A percentile compares a stretch with the other conserved stretches of the same genome.
phyloP scores from a whole-genome alignment of 768 basidiomycete species.

The Macrocybe gigantea region DNA sequence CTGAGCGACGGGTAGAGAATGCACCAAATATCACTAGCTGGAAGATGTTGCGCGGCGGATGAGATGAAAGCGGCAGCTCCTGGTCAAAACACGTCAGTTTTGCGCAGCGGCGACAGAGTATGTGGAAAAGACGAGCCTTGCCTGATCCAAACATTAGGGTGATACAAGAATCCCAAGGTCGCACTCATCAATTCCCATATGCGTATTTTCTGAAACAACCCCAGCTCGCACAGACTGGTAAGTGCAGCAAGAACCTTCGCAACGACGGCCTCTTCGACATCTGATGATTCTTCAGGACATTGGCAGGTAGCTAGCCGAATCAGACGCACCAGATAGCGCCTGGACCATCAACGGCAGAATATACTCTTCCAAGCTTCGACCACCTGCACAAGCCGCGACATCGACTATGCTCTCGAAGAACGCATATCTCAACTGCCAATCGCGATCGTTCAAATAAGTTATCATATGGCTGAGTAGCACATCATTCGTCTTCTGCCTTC shows the following conservation, averaged over 20 bases:
- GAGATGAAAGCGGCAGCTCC: conserved; percentile 87
- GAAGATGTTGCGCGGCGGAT: conserved; percentile 77
- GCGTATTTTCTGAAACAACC: conserved; percentile 89
- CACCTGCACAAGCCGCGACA: conserved; percentile 91
- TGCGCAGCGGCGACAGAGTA: background rate
- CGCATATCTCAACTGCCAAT: conserved; percentile 86
- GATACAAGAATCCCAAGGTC: conserved; percentile 84
- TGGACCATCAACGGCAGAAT: conserved; percentile 97
- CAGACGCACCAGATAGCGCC: conserved; percentile 74
- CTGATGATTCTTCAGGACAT: conserved; percentile 30
- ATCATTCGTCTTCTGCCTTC: conserved; percentile 90
- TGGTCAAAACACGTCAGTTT: conserved; percentile 21
- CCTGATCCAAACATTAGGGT: conserved; percentile 94
- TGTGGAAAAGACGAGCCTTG: conserved; percentile 52
- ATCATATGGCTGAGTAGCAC: conserved; percentile 88
- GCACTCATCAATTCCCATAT: conserved; percentile 95
- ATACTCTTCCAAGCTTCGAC: conserved; percentile 89
- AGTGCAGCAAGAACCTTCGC: conserved; percentile 85
- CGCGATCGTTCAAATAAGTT: conserved; percentile 78
- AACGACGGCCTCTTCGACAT: conserved; percentile 93
- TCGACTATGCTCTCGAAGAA: conserved; percentile 97
- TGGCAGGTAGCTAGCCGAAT: background rate
- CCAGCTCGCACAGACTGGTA: conserved; percentile 84
- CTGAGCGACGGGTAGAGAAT: conserved; percentile 90
- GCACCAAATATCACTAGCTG: conserved; percentile 91